These are phyloP conservation scores for Diplosphaera chodatii DNA, from an alignment of 139 green algal genomes.

Conservation along the genomic window DNA sequence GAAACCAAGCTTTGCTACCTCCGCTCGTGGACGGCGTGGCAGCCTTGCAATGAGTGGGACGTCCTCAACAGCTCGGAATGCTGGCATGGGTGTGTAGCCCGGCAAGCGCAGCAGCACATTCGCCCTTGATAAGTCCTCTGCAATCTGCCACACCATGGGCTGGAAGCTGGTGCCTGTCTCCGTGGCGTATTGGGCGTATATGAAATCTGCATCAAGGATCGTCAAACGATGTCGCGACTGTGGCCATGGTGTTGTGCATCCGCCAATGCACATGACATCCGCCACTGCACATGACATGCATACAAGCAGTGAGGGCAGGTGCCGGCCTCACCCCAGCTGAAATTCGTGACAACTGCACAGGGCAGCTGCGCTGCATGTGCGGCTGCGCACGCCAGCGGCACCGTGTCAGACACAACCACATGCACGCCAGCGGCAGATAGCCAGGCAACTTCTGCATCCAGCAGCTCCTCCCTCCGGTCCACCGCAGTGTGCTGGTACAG, in stretches of 20 bases:
- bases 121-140: constrained; percentile 53
- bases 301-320: no score
- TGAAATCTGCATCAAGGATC: constrained; percentile 49
- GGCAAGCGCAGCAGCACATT: constrained; percentile 43
- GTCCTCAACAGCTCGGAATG: constrained; percentile 57
- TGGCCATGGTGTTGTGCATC: no score
- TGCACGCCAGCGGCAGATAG: constrained; percentile 24
- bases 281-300: no score
- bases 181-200: constrained; percentile 55
- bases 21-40: constrained; percentile 2
- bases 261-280: no score
- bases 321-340: constrained; percentile 43
- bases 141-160: constrained; percentile 46
- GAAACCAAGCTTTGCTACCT: no score
- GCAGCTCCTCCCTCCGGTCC: constrained; percentile 20
- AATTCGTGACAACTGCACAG: constrained; percentile 56
- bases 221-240: no score
- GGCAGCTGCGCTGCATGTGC: constrained; percentile 42
- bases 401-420: constrained; percentile 54
- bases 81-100: constrained; percentile 52
- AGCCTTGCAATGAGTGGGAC: constrained; percentile 60
- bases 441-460: constrained; percentile 47
- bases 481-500: constrained; percentile 30
- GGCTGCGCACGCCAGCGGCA: constrained; percentile 56
- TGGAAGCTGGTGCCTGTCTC: constrained; percentile 12